Evolutionary conservation across 257 asterid genomes (phyloP).

Genomic region (Petunia axillaris): DNA sequence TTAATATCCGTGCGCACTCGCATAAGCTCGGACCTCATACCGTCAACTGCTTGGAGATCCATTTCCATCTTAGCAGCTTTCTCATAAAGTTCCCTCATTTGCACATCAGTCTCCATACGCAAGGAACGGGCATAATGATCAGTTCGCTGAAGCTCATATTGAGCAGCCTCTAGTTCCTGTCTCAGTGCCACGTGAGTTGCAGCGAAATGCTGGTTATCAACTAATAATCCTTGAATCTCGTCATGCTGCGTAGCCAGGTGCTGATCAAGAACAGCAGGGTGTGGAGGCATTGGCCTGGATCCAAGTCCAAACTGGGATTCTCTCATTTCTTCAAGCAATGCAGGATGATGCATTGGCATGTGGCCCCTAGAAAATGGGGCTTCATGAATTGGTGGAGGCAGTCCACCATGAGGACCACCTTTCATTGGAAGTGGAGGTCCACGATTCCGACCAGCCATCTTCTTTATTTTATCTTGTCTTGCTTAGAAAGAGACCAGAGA

Average conservation of each 20-base stretch:
- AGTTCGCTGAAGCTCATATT: conserved; percentile 75
- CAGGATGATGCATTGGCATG: conserved; percentile 57
- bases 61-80: conserved; percentile 78
- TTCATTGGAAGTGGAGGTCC: conserved; percentile 69
- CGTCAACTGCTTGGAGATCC: conserved; percentile 70
- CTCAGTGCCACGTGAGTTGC: conserved; percentile 95
- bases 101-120: conserved; percentile 68
- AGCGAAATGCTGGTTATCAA: conserved; percentile 89
- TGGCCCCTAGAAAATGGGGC: conserved; percentile 56
- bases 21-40: conserved; percentile 82
- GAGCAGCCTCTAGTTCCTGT: conserved; percentile 83
- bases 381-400: conserved; percentile 59
- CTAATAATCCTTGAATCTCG: conserved; percentile 76
- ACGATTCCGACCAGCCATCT: conserved; percentile 79
- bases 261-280: conserved; percentile 71
- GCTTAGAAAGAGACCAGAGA: neutral
- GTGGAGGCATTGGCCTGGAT: conserved; percentile 72
- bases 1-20: conserved; percentile 75
- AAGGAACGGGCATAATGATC: conserved; percentile 74
- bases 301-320: conserved; percentile 69
- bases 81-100: conserved; percentile 74
- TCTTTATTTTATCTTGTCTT: conserved; percentile 16
- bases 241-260: conserved; percentile 79
- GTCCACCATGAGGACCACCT: conserved; percentile 64
- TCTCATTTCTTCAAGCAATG: conserved; percentile 70